These are phyloP conservation scores for Cyberlindnera mycetangii DNA, from an alignment of 805 yeast genomes.

Conservation along the genomic window DNA sequence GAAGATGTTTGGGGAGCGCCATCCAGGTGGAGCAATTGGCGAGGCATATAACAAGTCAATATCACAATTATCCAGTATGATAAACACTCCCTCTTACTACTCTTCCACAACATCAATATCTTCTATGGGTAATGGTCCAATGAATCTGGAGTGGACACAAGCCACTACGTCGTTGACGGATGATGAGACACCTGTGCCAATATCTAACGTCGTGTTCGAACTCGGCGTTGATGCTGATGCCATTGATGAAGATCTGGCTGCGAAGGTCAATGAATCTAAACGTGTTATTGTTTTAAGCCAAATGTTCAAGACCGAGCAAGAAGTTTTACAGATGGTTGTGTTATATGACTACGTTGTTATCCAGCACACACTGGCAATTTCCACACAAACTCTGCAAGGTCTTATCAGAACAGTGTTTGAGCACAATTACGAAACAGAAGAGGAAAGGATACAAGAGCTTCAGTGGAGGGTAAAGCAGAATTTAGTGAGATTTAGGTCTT, in stretches of 20 bases:
- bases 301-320: slow-evolving; percentile 29
- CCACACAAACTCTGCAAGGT: slow-evolving; percentile 10
- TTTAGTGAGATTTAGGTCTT: slow-evolving; percentile 8
- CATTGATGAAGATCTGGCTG: slow-evolving; percentile 17
- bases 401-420: slow-evolving; percentile 16
- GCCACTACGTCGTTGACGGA: neutral
- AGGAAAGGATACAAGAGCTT: slow-evolving; percentile 13
- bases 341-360: slow-evolving; percentile 25
- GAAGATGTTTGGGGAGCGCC: slow-evolving; percentile 62
- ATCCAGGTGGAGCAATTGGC: slow-evolving; percentile 94
- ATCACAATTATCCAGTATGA: slow-evolving; percentile 9
- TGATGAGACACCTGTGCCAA: slow-evolving; percentile 3
- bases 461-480: slow-evolving; percentile 14
- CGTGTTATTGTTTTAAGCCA: slow-evolving; percentile 22
- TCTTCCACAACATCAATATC: slow-evolving; percentile 16
- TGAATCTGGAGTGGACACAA: slow-evolving; percentile 4
- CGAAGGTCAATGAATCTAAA: slow-evolving; percentile 26
- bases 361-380: slow-evolving; percentile 8
- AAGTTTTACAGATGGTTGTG: slow-evolving; percentile 10
- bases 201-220: slow-evolving; percentile 20
- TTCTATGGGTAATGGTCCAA: neutral
- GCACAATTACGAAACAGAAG: slow-evolving; percentile 10
- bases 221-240: slow-evolving; percentile 18
- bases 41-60: slow-evolving; percentile 33
- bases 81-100: slow-evolving; percentile 23